phyloP scores from a whole-genome alignment of 2,329 filamentous ascomycete genomes.

The Calonectria pauciramosa region DNA sequence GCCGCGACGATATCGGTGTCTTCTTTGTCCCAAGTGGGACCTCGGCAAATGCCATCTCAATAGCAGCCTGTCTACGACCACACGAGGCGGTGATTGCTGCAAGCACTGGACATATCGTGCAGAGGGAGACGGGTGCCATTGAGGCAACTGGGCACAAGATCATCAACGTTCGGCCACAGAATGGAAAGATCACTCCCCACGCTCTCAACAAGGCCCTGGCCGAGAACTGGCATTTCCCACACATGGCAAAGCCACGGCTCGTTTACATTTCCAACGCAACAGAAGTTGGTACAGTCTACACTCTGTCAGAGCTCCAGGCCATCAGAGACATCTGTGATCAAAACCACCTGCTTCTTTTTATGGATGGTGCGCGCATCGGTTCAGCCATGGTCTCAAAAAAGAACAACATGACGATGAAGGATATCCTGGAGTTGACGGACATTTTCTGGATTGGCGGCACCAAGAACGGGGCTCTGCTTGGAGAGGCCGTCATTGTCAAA shows the following conservation, averaged over 20 bases:
- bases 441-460: conserved; percentile 69
- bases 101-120: conserved; percentile 63
- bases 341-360: conserved; percentile 57
- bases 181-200: conserved; percentile 62
- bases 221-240: conserved; percentile 65
- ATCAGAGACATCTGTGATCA: conserved; percentile 59
- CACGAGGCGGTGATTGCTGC: conserved; percentile 66
- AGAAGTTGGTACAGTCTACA: conserved; percentile 64
- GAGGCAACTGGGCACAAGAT: conserved; percentile 67
- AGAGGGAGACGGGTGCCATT: conserved; percentile 64
- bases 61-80: conserved; percentile 63
- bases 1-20: conserved; percentile 57
- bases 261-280: conserved; percentile 67
- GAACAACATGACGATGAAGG: conserved; percentile 59
- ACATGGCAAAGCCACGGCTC: conserved; percentile 65
- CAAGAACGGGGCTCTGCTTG: conserved; percentile 64
- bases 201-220: conserved; percentile 58
- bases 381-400: conserved; percentile 57
- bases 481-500: conserved; percentile 65
- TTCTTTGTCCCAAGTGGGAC: conserved; percentile 67
- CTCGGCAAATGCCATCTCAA: conserved; percentile 65
- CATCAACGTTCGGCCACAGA: conserved; percentile 59
- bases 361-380: conserved; percentile 63
- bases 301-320: conserved; percentile 55
- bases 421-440: conserved; percentile 62